Conservation (phyloP, 441 rosid genomes). For the Pelargonium australe region DNA sequence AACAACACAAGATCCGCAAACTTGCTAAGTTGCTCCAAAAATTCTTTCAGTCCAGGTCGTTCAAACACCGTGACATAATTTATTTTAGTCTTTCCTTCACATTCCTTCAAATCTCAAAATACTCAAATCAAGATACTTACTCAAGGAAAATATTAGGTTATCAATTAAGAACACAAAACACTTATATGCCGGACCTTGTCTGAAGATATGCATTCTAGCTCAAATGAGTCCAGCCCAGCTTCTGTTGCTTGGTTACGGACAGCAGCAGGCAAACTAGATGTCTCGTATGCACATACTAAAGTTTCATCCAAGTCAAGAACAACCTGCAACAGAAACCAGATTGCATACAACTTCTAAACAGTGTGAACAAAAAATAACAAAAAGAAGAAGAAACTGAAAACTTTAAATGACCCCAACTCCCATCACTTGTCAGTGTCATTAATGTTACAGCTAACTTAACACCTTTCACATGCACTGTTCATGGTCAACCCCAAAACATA, state of each 20-base stretch:
- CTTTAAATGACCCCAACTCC: neutral
- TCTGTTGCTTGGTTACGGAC: constrained; percentile 59
- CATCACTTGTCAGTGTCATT: neutral
- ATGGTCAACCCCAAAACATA: no score
- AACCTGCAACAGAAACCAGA: constrained; percentile 39
- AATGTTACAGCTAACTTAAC: neutral
- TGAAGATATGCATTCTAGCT: constrained; percentile 66
- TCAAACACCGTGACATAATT: constrained; percentile 89
- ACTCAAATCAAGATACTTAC: constrained; percentile 24
- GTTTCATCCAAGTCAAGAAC: constrained; percentile 97
- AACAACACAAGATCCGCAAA: constrained; percentile 84
- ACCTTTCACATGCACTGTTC: no score
- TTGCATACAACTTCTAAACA: neutral
- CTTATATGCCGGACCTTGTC: constrained; percentile 44
- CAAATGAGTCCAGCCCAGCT: constrained; percentile 77
- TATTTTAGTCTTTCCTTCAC: constrained; percentile 73
- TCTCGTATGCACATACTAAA: constrained; percentile 78
- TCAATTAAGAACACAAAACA: constrained; percentile 25
- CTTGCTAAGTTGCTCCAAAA: constrained; percentile 59
- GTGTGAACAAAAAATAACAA: neutral
- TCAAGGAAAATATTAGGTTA: constrained; percentile 9
- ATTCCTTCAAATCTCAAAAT: constrained; percentile 48
- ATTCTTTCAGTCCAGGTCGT: constrained; percentile 85
- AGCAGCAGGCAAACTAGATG: constrained; percentile 57
- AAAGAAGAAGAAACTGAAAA: neutral